phyloP scores from a whole-genome alignment of 2,329 filamentous ascomycete genomes.

The Nemania bipapillata region DNA sequence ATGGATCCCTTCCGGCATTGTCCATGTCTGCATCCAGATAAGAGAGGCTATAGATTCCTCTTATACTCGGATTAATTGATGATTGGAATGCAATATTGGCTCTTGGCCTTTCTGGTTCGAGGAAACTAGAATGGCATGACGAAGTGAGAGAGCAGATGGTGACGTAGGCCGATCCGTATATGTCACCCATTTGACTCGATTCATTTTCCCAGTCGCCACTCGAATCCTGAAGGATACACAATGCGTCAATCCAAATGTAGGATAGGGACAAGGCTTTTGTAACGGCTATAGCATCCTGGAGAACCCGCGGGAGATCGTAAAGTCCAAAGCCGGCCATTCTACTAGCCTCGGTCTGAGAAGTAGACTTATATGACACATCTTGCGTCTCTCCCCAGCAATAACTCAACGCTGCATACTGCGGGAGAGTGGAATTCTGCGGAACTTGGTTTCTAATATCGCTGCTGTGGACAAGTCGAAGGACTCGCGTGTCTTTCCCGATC shows the following conservation, averaged over 20 bases:
- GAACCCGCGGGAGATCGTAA: constrained; percentile 46
- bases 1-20: constrained; percentile 2
- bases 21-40: constrained; percentile 15
- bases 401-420: constrained; percentile 9
- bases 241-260: constrained; percentile 16
- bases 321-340: neutral
- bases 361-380: constrained; percentile 1
- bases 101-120: constrained; percentile 4
- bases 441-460: neutral
- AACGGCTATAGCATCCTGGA: constrained; percentile 13
- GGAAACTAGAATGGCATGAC: constrained; percentile 1
- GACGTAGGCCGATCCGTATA: constrained; percentile 10
- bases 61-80: neutral
- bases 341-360: neutral
- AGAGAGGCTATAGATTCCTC: constrained; percentile 9
- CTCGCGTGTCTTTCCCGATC: constrained; percentile 2
- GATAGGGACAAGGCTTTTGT: constrained; percentile 10
- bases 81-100: constrained; percentile 1
- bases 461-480: constrained; percentile 11
- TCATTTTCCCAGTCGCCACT: constrained; percentile 5
- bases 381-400: constrained; percentile 8
- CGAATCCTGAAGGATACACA: constrained; percentile 11
- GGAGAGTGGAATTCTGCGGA: neutral
- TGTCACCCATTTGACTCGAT: constrained; percentile 15
- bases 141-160: constrained; percentile 18